Evolutionary conservation across 305 asterid species (phyloP).

Genomic region (Plantago coronopus): DNA sequence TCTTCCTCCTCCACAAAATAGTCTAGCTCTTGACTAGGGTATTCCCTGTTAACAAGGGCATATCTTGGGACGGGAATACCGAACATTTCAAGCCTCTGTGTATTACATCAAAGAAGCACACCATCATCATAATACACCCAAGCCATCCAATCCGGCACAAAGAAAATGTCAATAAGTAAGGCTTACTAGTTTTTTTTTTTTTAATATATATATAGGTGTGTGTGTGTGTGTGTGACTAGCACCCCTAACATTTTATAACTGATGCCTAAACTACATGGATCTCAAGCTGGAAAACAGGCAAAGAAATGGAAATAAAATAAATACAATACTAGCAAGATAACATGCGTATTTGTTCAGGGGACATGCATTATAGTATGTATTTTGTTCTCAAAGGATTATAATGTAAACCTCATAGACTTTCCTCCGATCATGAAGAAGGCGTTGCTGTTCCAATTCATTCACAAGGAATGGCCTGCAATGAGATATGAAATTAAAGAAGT

Average conservation of each 20-base stretch:
- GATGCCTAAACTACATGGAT: not conserved
- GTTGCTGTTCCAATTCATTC: constrained; percentile 84
- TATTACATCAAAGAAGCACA: not conserved
- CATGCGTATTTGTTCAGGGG: no score
- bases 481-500: no score
- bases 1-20: constrained; percentile 92
- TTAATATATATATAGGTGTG: no score
- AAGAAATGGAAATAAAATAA: not conserved
- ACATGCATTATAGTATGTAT: no score
- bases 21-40: constrained; percentile 74
- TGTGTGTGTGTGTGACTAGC: no score
- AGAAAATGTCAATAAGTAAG: not conserved
- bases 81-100: constrained; percentile 77
- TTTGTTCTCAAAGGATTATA: not conserved
- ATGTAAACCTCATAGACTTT: constrained; percentile 80
- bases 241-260: no score
- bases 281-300: not conserved
- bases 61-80: constrained; percentile 91
- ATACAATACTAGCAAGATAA: not conserved
- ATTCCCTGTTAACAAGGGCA: constrained; percentile 83
- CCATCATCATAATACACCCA: not conserved
- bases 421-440: constrained; percentile 94
- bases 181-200: no score
- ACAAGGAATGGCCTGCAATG: constrained; percentile 71
- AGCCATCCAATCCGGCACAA: not conserved